These are phyloP conservation scores for Globisporangium recalcitrans DNA, from an alignment of 352 stramenopile genomes.

Conservation along the genomic window DNA sequence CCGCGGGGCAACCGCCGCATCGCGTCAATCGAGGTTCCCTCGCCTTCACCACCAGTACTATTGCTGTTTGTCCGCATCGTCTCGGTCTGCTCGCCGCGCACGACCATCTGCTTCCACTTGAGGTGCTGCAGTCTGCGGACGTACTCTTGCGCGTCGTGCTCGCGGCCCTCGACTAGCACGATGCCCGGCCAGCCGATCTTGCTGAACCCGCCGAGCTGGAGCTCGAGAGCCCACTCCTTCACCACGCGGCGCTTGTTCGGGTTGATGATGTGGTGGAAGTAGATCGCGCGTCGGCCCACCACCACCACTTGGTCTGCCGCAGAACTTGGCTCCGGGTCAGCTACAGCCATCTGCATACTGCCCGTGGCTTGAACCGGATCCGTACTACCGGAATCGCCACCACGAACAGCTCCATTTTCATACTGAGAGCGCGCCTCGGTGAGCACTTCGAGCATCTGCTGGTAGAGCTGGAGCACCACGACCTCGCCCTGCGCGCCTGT, in stretches of 20 bases:
- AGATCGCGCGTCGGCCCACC: slow-evolving; percentile 66
- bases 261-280: slow-evolving; percentile 84
- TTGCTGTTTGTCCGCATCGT: background rate
- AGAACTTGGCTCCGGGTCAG: background rate
- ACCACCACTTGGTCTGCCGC: background rate
- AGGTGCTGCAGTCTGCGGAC: slow-evolving; percentile 68
- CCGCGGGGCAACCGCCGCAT: slow-evolving; percentile 30
- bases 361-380: background rate
- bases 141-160: slow-evolving; percentile 56
- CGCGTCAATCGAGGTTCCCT: slow-evolving; percentile 20
- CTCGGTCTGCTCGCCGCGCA: slow-evolving; percentile 69
- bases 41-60: background rate
- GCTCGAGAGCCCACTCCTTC: slow-evolving; percentile 64
- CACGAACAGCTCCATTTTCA: background rate
- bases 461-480: slow-evolving; percentile 55
- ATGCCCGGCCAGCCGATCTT: slow-evolving; percentile 84
- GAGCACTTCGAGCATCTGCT: slow-evolving; percentile 54
- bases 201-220: slow-evolving; percentile 59
- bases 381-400: background rate
- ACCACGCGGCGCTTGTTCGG: slow-evolving; percentile 64
- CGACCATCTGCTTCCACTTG: slow-evolving; percentile 77
- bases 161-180: slow-evolving; percentile 63
- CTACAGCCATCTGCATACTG: background rate
- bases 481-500: slow-evolving; percentile 34
- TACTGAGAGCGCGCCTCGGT: slow-evolving; percentile 14